Percentiles rank a stretch among this genome's conserved stretches.
phyloP scores from a whole-genome alignment of 78 protist genomes.

The Andalucia godoyi region DNA sequence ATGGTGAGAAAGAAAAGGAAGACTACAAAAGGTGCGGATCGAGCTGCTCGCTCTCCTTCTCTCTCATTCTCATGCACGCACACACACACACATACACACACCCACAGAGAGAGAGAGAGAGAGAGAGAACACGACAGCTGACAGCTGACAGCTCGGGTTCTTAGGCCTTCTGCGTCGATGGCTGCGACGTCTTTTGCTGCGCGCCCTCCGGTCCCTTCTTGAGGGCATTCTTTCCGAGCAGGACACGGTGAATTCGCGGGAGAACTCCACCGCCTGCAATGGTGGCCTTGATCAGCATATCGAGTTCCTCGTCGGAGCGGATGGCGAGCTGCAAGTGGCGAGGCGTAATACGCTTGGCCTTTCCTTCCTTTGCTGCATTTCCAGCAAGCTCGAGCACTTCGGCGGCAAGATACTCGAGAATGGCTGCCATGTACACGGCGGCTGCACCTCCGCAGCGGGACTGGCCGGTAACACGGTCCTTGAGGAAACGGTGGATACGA shows the following conservation, averaged over 20 bases:
- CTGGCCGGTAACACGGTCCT: constrained; percentile 36
- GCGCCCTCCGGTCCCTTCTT: neutral
- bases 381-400: constrained; percentile 89
- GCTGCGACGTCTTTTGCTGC: too few species aligned
- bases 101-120: too few species aligned
- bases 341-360: constrained; percentile 85
- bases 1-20: too few species aligned
- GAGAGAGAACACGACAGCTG: too few species aligned
- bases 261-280: constrained; percentile 94
- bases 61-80: too few species aligned
- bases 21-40: too few species aligned
- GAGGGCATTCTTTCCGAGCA: constrained; percentile 23
- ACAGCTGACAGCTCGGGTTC: too few species aligned
- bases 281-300: constrained; percentile 72
- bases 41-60: too few species aligned
- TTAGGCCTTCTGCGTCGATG: too few species aligned
- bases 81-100: too few species aligned
- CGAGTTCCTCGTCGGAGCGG: constrained; percentile 89
- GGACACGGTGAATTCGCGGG: constrained; percentile 84
- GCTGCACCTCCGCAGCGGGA: constrained; percentile 79
- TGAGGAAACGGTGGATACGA: constrained; percentile 79
- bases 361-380: constrained; percentile 59
- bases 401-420: constrained; percentile 71
- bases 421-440: constrained; percentile 89
- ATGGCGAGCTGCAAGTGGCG: constrained; percentile 93